Evolutionary conservation across 2,329 filamentous ascomycete species (phyloP).

Genomic region (Chaetomium strumarium): DNA sequence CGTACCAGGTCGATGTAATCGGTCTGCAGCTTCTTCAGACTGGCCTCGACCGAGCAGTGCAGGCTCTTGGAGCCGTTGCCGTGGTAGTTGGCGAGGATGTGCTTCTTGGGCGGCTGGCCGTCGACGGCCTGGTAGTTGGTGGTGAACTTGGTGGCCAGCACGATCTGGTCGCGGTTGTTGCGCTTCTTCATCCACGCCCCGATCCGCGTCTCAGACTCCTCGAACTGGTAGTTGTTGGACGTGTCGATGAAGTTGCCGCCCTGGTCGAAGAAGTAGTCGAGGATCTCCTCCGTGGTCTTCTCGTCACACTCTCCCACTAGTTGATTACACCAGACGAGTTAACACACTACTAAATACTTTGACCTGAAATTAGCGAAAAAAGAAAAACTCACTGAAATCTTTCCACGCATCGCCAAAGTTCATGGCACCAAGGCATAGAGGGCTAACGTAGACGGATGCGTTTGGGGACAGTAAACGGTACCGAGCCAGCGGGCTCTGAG

Average conservation of each 20-base stretch:
- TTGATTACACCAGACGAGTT: background rate
- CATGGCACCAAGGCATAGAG: constrained; percentile 60
- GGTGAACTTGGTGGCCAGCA: constrained; percentile 65
- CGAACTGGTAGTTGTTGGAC: constrained; percentile 60
- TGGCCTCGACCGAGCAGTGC: constrained; percentile 48
- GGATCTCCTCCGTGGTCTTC: background rate
- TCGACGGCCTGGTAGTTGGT: constrained; percentile 43
- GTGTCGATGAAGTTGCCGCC: constrained; percentile 71
- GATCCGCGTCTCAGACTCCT: constrained; percentile 59
- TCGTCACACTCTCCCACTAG: constrained; percentile 3
- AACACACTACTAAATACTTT: background rate
- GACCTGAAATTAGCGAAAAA: background rate
- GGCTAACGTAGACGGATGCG: constrained; percentile 61
- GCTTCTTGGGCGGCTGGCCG: constrained; percentile 25
- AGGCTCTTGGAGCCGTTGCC: constrained; percentile 61
- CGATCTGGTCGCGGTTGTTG: constrained; percentile 61
- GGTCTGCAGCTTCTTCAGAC: constrained; percentile 56
- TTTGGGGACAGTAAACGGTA: constrained; percentile 52
- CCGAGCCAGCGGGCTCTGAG: background rate
- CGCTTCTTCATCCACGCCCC: constrained; percentile 65
- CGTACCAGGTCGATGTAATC: constrained; percentile 61
- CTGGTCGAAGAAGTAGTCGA: constrained; percentile 16
- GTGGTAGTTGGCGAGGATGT: constrained; percentile 46
- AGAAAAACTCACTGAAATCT: constrained; percentile 7
- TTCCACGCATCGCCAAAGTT: constrained; percentile 55